These are phyloP conservation scores for Angophora floribunda DNA, from an alignment of 345 rosid species.

Conservation along the genomic window DNA sequence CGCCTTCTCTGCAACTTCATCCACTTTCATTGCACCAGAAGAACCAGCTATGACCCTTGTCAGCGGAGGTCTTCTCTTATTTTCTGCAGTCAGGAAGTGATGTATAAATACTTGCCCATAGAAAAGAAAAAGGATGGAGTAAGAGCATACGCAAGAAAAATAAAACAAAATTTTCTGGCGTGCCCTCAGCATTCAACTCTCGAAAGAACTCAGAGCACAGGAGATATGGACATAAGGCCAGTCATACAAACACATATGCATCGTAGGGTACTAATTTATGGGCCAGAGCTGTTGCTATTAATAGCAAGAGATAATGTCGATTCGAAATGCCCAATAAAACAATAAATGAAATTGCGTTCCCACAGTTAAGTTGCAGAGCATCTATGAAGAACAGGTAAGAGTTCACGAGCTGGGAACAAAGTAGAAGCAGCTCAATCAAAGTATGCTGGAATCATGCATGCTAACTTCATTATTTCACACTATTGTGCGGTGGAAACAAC, in stretches of 20 bases:
- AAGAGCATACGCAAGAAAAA: not conserved
- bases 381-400: not conserved
- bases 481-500: not conserved
- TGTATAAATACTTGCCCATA: not conserved
- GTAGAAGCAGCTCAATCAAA: not conserved
- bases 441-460: not conserved
- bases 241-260: not conserved
- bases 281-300: not conserved
- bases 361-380: not conserved
- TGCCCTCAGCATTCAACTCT: not conserved
- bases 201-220: not conserved
- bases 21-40: constrained; percentile 65
- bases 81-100: constrained; percentile 29
- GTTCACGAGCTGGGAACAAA: not conserved
- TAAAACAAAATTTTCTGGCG: not conserved
- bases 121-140: not conserved
- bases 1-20: constrained; percentile 71
- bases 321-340: not conserved
- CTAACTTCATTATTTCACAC: not conserved
- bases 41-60: constrained; percentile 53
- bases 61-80: constrained; percentile 48
- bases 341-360: not conserved
- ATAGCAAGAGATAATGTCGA: not conserved
- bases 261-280: not conserved
- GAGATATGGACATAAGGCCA: not conserved